Evolutionary conservation across 768 basidiomycete genomes (phyloP).

Genomic region (Strobilomyces confusus): DNA sequence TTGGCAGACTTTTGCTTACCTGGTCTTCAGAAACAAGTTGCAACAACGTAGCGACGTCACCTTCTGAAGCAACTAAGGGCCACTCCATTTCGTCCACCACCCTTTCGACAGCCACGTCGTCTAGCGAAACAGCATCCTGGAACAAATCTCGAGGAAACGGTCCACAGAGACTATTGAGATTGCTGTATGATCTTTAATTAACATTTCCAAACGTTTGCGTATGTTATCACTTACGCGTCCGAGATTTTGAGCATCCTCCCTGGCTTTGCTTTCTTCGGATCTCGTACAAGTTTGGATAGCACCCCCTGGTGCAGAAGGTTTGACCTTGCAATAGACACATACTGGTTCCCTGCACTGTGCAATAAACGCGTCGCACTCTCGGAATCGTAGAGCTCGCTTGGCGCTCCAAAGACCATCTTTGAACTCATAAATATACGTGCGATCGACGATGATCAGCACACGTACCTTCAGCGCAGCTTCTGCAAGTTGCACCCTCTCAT

Average conservation of each 20-base stretch:
- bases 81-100: slow-evolving; percentile 66
- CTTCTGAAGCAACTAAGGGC: slow-evolving; percentile 76
- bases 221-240: slow-evolving; percentile 45
- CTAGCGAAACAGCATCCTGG: slow-evolving; percentile 64
- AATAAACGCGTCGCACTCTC: slow-evolving; percentile 57
- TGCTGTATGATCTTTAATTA: slow-evolving; percentile 37
- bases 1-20: slow-evolving; percentile 35
- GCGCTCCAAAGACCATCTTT: slow-evolving; percentile 77
- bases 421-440: neutral
- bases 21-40: slow-evolving; percentile 81
- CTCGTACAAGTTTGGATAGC: slow-evolving; percentile 61
- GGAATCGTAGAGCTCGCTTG: slow-evolving; percentile 62
- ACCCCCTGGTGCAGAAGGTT: slow-evolving; percentile 62
- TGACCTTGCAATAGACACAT: slow-evolving; percentile 52
- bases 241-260: slow-evolving; percentile 77
- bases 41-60: slow-evolving; percentile 72
- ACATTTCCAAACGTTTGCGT: neutral
- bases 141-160: slow-evolving; percentile 59
- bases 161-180: slow-evolving; percentile 65
- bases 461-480: slow-evolving; percentile 71
- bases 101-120: slow-evolving; percentile 48
- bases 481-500: slow-evolving; percentile 48
- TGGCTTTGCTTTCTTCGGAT: slow-evolving; percentile 59
- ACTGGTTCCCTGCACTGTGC: slow-evolving; percentile 49
- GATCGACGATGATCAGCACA: neutral